Evolutionary conservation across 2,329 filamentous ascomycete species (phyloP).

Genomic region (Claviceps quebecensis): DNA sequence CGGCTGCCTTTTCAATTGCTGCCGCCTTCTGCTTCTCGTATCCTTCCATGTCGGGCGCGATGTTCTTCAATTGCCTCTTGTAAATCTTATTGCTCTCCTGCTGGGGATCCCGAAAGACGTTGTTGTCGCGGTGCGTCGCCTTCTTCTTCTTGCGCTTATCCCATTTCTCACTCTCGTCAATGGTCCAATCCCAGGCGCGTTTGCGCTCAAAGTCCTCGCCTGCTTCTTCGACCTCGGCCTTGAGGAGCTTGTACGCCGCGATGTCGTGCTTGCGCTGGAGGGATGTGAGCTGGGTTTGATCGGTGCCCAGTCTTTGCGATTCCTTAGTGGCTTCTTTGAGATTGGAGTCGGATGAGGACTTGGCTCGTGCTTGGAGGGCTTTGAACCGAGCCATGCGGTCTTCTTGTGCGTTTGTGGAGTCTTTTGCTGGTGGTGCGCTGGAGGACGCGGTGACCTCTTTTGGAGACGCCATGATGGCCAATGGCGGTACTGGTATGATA

Average conservation of each 20-base stretch:
- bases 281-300: constrained; percentile 62
- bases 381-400: constrained; percentile 75
- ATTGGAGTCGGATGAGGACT: constrained; percentile 59
- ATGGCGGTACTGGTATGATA: too few species aligned
- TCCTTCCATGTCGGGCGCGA: constrained; percentile 64
- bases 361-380: constrained; percentile 67
- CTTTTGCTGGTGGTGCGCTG: neutral
- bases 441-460: neutral
- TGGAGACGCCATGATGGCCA: constrained; percentile 1
- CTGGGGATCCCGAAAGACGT: constrained; percentile 79
- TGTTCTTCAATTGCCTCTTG: constrained; percentile 71
- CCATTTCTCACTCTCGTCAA: constrained; percentile 89
- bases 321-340: constrained; percentile 74
- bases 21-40: constrained; percentile 80
- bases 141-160: constrained; percentile 84
- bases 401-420: constrained; percentile 30
- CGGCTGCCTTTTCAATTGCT: constrained; percentile 72
- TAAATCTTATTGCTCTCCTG: constrained; percentile 86
- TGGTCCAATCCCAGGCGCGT: constrained; percentile 95
- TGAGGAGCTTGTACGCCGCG: constrained; percentile 82
- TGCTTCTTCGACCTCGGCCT: constrained; percentile 72
- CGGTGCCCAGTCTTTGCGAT: constrained; percentile 62
- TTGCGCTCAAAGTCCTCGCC: constrained; percentile 96
- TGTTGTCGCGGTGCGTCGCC: constrained; percentile 64
- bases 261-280: constrained; percentile 78